Conservation (phyloP, 2,329 filamentous ascomycete genomes). For the Microcyclosporella mali region DNA sequence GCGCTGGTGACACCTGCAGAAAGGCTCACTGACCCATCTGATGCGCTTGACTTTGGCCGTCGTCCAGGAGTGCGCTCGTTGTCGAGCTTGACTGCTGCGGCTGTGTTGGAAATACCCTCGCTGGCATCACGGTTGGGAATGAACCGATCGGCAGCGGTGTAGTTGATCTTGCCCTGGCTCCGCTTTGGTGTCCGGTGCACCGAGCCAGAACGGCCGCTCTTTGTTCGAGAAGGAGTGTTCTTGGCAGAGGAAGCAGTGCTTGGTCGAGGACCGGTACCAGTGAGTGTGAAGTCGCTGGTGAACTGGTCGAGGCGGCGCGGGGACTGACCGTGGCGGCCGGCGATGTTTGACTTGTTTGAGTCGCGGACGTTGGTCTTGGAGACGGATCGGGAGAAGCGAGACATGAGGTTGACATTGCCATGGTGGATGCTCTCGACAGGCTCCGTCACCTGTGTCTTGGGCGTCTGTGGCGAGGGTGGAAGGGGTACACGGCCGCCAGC, state of each 20-base stretch:
- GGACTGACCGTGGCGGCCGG: slow-evolving; percentile 57
- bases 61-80: slow-evolving; percentile 55
- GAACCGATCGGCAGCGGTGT: slow-evolving; percentile 69
- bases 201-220: slow-evolving; percentile 37
- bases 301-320: slow-evolving; percentile 85
- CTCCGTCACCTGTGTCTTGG: slow-evolving; percentile 52
- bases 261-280: slow-evolving; percentile 62
- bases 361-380: slow-evolving; percentile 66
- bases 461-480: slow-evolving; percentile 81
- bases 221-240: slow-evolving; percentile 39
- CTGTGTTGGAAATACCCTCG: slow-evolving; percentile 66
- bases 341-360: slow-evolving; percentile 96
- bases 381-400: slow-evolving; percentile 67
- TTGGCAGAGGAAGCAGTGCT: slow-evolving; percentile 37
- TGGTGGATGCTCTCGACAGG: slow-evolving; percentile 66
- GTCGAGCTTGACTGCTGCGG: slow-evolving; percentile 78
- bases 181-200: slow-evolving; percentile 35
- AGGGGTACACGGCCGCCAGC: slow-evolving; percentile 92
- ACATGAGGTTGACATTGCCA: slow-evolving; percentile 65
- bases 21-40: slow-evolving; percentile 68
- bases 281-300: slow-evolving; percentile 86
- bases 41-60: slow-evolving; percentile 63
- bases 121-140: slow-evolving; percentile 90
- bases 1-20: slow-evolving; percentile 62
- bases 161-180: slow-evolving; percentile 62